Percentiles rank a stretch among this genome's conserved stretches.
These are phyloP conservation scores for Starmerella geochares DNA, from an alignment of 805 yeast genomes.

Conservation along the genomic window DNA sequence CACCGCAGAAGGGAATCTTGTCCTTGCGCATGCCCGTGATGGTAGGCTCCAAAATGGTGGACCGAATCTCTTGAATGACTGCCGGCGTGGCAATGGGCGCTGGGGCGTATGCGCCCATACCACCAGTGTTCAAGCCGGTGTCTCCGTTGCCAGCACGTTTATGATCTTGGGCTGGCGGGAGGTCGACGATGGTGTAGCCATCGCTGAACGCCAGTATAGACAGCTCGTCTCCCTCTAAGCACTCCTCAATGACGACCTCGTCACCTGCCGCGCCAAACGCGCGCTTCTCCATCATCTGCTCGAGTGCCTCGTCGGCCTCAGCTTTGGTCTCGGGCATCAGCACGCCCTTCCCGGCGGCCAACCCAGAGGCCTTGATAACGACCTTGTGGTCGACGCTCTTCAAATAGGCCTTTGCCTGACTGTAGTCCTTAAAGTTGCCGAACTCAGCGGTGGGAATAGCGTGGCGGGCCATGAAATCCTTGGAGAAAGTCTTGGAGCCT, in stretches of 20 bases:
- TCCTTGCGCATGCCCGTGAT: constrained; percentile 94
- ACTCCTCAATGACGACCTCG: constrained; percentile 91
- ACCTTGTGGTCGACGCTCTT: constrained; percentile 56
- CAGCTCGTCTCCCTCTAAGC: constrained; percentile 91
- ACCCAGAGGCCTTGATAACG: constrained; percentile 93
- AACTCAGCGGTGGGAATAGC: constrained; percentile 90
- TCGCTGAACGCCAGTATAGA: constrained; percentile 85
- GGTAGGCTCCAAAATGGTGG: constrained; percentile 74
- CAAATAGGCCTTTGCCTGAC: constrained; percentile 64
- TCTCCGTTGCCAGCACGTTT: constrained; percentile 92
- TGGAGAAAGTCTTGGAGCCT: constrained; percentile 91
- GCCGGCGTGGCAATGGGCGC: constrained; percentile 86
- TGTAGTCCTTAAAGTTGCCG: constrained; percentile 67
- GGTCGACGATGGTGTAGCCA: constrained; percentile 79
- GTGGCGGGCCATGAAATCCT: constrained; percentile 86
- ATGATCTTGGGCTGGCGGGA: constrained; percentile 98
- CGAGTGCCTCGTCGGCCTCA: constrained; percentile 77
- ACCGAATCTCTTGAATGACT: constrained; percentile 58
- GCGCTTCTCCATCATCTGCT: constrained; percentile 78
- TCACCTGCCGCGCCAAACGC: constrained; percentile 92
- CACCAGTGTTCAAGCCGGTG: constrained; percentile 93
- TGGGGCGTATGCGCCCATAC: constrained; percentile 99
- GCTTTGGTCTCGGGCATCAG: constrained; percentile 73
- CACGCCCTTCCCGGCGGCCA: constrained; percentile 98
- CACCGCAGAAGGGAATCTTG: constrained; percentile 91